phyloP scores from a whole-genome alignment of 2,329 filamentous ascomycete species.

The Chrysosporium queenslandicum region DNA sequence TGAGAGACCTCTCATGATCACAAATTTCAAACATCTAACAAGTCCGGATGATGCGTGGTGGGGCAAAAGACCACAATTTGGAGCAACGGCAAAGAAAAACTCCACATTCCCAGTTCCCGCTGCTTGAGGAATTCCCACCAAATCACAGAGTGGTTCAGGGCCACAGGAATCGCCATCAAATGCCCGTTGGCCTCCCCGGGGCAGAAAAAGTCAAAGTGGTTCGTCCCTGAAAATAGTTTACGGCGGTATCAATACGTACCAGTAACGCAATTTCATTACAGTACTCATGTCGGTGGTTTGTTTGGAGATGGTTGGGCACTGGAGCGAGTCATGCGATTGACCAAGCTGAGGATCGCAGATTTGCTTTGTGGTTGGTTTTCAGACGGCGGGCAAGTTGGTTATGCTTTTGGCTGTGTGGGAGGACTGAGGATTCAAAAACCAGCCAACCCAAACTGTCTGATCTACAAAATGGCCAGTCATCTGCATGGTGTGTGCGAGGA shows the following conservation, averaged over 20 bases:
- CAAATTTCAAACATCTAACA: conserved; percentile 3
- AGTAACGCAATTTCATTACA: background rate
- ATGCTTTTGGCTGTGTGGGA: too few relatives aligned
- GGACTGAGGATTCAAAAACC: too few relatives aligned
- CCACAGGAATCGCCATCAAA: background rate
- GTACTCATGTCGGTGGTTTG: too few relatives aligned
- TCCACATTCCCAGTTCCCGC: background rate
- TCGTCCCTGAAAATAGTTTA: conserved; percentile 1
- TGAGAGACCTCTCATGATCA: background rate
- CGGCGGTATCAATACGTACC: background rate
- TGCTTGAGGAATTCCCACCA: background rate
- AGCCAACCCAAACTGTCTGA: too few relatives aligned
- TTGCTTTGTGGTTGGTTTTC: too few relatives aligned
- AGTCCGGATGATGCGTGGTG: background rate
- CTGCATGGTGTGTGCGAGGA: too few relatives aligned
- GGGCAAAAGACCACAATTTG: background rate
- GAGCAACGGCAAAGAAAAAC: background rate
- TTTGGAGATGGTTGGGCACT: too few relatives aligned
- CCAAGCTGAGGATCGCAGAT: too few relatives aligned
- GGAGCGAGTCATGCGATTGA: too few relatives aligned
- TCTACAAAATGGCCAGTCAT: too few relatives aligned
- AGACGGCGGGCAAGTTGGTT: too few relatives aligned
- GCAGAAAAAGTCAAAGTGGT: conserved; percentile 1
- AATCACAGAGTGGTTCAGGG: background rate
- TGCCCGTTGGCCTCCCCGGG: too few relatives aligned